Percentiles rank a stretch among this genome's conserved stretches.
Evolutionary conservation across 768 basidiomycete genomes (phyloP).

Genomic region (Udeniomyces megalosporus): DNA sequence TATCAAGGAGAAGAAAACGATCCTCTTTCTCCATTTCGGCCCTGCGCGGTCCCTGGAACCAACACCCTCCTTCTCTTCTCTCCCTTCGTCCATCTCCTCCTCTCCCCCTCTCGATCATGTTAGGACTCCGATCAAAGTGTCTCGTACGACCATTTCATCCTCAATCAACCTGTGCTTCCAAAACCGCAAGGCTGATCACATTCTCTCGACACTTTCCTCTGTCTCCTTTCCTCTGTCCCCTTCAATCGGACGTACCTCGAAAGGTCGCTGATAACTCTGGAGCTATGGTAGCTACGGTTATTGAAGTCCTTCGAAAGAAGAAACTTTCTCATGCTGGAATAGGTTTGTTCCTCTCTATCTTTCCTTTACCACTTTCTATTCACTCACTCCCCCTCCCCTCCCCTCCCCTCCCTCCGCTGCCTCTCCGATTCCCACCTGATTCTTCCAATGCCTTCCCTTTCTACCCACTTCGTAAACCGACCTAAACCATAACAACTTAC

Average conservation of each 20-base stretch:
- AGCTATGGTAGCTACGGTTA: slow-evolving; percentile 9
- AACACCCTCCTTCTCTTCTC: too few relatives aligned
- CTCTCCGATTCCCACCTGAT: not conserved
- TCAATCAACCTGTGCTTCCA: not conserved
- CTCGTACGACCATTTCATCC: not conserved
- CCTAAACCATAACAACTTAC: not conserved
- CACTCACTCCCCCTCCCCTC: too few relatives aligned
- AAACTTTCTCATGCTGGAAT: not conserved
- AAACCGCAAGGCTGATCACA: too few relatives aligned
- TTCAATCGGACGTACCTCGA: too few relatives aligned
- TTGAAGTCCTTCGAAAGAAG: slow-evolving; percentile 1
- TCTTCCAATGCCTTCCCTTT: not conserved
- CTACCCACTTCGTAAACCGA: not conserved
- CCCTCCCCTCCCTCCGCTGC: too few relatives aligned
- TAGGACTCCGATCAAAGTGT: not conserved
- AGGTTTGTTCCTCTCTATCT: not conserved
- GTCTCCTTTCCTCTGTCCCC: not conserved
- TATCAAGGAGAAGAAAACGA: too few relatives aligned
- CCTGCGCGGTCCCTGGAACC: too few relatives aligned
- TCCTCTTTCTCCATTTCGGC: too few relatives aligned
- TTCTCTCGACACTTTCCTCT: not conserved
- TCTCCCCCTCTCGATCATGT: not conserved
- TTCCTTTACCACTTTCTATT: not conserved
- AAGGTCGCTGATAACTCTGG: slow-evolving; percentile 16
- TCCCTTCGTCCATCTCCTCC: too few relatives aligned